Percentiles rank a stretch among this genome's conserved stretches.
Conservation (phyloP, 768 basidiomycete species). For the Sporobolomyces phaffii region DNA sequence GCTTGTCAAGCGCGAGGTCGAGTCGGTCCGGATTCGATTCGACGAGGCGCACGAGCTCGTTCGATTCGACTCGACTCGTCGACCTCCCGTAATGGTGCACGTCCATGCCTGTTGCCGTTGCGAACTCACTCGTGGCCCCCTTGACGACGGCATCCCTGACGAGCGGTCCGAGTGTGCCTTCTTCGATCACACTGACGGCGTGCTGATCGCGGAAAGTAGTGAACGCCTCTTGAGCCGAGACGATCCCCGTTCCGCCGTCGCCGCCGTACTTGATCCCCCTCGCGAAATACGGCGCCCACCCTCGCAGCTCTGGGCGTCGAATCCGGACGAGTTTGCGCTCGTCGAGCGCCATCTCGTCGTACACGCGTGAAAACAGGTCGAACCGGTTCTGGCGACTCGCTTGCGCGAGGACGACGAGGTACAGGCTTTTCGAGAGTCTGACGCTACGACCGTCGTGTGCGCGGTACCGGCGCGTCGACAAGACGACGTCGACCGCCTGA, state of each 20-base stretch:
- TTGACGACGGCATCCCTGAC: no score
- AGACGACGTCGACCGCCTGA: neutral
- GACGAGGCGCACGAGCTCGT: neutral
- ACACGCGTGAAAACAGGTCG: conserved; percentile 14
- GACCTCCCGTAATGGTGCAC: neutral
- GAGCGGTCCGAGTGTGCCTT: neutral
- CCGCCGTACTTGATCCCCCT: neutral
- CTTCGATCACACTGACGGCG: conserved; percentile 13
- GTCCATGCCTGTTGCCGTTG: neutral
- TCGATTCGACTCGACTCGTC: neutral
- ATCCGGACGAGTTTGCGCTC: conserved; percentile 1
- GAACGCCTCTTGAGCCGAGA: conserved; percentile 20
- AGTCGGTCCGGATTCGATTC: neutral
- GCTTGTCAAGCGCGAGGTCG: neutral
- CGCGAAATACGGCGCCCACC: conserved; percentile 4
- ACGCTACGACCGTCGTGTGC: neutral
- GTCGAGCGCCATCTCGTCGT: neutral
- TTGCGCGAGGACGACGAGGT: neutral
- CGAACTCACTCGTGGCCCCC: no score
- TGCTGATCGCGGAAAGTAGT: conserved; percentile 13
- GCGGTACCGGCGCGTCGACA: neutral
- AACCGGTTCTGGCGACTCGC: neutral
- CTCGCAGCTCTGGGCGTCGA: neutral
- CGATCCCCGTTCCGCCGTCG: neutral
- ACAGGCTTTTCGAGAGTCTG: neutral